Percentiles rank a stretch among this genome's conserved stretches.
Conservation (phyloP, 371 early-diverging fungal genomes). For the Mortierella sp. region DNA sequence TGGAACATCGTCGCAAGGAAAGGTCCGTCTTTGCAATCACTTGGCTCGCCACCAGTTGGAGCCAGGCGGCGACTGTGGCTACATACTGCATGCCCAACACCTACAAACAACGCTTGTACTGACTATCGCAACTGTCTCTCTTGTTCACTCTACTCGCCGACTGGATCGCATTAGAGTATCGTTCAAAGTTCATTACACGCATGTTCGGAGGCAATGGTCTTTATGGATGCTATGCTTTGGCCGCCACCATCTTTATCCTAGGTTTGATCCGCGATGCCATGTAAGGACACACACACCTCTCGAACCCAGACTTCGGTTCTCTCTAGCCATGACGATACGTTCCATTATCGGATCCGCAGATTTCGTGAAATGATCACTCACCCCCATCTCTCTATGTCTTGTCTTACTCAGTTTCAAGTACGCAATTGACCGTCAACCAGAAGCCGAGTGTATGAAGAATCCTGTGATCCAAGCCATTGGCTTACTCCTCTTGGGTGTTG, state of each 20-base stretch:
- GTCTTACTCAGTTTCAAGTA: conserved; percentile 61
- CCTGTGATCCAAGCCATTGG: conserved; percentile 61
- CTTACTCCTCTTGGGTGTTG: conserved; percentile 64
- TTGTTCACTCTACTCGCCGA: neutral
- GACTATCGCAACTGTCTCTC: too few relatives aligned
- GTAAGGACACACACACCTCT: conserved; percentile 56
- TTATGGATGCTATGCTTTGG: conserved; percentile 83
- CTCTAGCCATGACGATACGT: too few relatives aligned
- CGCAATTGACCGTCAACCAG: conserved; percentile 79
- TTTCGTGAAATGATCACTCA: too few relatives aligned
- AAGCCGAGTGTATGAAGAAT: conserved; percentile 60
- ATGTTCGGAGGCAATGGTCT: conserved; percentile 75
- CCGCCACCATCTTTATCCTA: conserved; percentile 81
- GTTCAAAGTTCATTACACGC: conserved; percentile 73
- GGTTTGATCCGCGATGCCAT: conserved; percentile 86
- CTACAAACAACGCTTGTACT: too few relatives aligned
- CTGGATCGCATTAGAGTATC: conserved; percentile 71
- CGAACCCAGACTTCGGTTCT: too few relatives aligned
- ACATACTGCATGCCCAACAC: too few relatives aligned
- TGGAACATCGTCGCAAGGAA: conserved; percentile 91
- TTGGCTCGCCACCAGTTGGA: too few relatives aligned
- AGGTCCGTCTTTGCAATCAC: conserved; percentile 58
- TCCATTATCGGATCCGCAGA: too few relatives aligned
- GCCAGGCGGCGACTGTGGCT: too few relatives aligned
- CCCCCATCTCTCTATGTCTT: neutral